Conservation (phyloP, 2,329 filamentous ascomycete species). For the Aspergillus intermedius region DNA sequence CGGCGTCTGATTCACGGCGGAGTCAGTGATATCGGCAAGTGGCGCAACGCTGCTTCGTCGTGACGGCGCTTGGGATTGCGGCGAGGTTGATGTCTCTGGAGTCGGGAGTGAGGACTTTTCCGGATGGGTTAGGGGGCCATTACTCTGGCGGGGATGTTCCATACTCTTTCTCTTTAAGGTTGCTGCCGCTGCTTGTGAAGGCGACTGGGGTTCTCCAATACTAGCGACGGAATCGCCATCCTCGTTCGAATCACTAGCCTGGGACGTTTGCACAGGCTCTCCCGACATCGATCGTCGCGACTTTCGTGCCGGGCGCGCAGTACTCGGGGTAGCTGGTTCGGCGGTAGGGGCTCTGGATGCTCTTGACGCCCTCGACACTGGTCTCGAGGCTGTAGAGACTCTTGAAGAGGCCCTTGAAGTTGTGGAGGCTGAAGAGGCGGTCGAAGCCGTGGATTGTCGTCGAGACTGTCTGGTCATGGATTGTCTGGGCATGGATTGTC, state of each 20-base stretch:
- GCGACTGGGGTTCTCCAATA: slow-evolving; percentile 45
- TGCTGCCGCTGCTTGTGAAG: slow-evolving; percentile 44
- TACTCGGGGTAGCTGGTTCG: slow-evolving; percentile 41
- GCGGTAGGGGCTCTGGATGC: slow-evolving; percentile 50
- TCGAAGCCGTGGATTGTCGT: too few species aligned
- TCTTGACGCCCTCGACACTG: slow-evolving; percentile 26
- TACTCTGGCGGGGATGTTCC: slow-evolving; percentile 33
- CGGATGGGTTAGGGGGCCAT: slow-evolving; percentile 36
- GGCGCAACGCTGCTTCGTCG: slow-evolving; percentile 49
- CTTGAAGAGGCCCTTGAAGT: too few species aligned
- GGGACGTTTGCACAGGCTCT: slow-evolving; percentile 24
- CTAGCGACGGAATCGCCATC: slow-evolving; percentile 25
- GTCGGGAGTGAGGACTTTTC: slow-evolving; percentile 40
- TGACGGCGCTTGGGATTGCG: slow-evolving; percentile 36
- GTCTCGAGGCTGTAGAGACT: too few species aligned
- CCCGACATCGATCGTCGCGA: slow-evolving; percentile 42
- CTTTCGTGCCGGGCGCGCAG: slow-evolving; percentile 23
- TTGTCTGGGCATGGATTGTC: slow-evolving; percentile 28
- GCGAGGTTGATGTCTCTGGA: slow-evolving; percentile 49
- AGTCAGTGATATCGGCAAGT: slow-evolving; percentile 66
- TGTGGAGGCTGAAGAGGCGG: too few species aligned
- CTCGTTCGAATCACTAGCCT: slow-evolving; percentile 17
- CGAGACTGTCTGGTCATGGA: too few species aligned
- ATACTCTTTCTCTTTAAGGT: slow-evolving; percentile 64
- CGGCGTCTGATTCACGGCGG: slow-evolving; percentile 57